These are phyloP conservation scores for Nannizziopsis arthrosporioides DNA, from an alignment of 2,329 filamentous ascomycete genomes.

Conservation along the genomic window DNA sequence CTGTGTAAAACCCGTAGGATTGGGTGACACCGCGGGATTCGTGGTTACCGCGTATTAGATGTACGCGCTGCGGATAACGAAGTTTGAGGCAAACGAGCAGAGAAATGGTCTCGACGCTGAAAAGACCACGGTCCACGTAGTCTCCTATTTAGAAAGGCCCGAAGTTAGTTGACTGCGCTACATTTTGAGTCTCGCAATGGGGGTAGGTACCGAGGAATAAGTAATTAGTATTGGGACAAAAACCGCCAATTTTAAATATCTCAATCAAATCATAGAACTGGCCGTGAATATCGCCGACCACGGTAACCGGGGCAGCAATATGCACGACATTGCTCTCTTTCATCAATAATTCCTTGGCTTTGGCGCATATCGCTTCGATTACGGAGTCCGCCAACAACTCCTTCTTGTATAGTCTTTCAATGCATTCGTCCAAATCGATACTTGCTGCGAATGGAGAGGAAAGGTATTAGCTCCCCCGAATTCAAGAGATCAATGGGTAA, in stretches of 20 bases:
- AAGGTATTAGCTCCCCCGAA: background rate
- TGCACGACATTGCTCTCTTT: constrained; percentile 99
- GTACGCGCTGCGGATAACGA: constrained; percentile 88
- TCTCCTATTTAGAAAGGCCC: constrained; percentile 52
- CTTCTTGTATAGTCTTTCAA: constrained; percentile 90
- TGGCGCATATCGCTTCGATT: constrained; percentile 97
- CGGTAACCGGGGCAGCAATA: constrained; percentile 86
- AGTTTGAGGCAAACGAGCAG: constrained; percentile 94
- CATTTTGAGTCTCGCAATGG: constrained; percentile 1
- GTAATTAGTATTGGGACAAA: constrained; percentile 96
- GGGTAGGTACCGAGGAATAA: constrained; percentile 67
- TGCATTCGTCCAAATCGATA: constrained; percentile 97
- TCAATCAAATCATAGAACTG: constrained; percentile 99
- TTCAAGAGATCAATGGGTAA: background rate
- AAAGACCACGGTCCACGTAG: constrained; percentile 96
- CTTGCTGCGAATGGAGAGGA: constrained; percentile 50
- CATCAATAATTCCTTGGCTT: constrained; percentile 97
- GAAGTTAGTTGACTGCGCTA: constrained; percentile 1
- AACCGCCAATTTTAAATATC: constrained; percentile 96
- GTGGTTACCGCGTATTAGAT: constrained; percentile 94
- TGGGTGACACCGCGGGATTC: constrained; percentile 96
- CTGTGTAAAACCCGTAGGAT: constrained; percentile 98
- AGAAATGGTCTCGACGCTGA: constrained; percentile 97
- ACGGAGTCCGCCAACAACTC: constrained; percentile 94
- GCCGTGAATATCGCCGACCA: constrained; percentile 96